These are phyloP conservation scores for Malassezia psittaci DNA, from an alignment of 1,284 basidiomycete genomes.

Conservation along the genomic window DNA sequence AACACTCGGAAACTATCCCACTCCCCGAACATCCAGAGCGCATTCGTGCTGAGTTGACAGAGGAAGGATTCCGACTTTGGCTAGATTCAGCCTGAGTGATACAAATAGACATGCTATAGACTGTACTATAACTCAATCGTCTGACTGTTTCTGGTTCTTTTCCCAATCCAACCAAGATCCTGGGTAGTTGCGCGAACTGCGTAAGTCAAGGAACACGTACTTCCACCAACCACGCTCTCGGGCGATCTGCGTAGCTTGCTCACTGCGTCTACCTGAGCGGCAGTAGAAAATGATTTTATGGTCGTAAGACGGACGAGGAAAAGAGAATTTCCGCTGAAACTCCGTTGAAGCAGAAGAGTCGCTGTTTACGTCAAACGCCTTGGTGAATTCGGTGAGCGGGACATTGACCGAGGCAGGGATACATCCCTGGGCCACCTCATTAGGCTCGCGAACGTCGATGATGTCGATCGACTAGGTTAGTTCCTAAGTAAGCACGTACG, in stretches of 20 bases:
- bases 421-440: constrained; percentile 83
- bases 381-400: constrained; percentile 68
- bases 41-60: constrained; percentile 14
- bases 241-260: constrained; percentile 72
- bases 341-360: constrained; percentile 41
- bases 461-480: constrained; percentile 19
- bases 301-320: constrained; percentile 63
- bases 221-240: constrained; percentile 72
- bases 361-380: constrained; percentile 59
- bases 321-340: constrained; percentile 58
- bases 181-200: constrained; percentile 70
- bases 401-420: constrained; percentile 92
- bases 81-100: neutral
- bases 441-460: constrained; percentile 74
- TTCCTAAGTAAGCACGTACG: constrained; percentile 52
- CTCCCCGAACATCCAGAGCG: neutral
- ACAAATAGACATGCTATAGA: constrained; percentile 4
- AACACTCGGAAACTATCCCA: neutral
- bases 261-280: constrained; percentile 74
- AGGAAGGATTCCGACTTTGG: constrained; percentile 13
- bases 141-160: constrained; percentile 46
- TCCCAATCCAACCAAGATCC: constrained; percentile 91
- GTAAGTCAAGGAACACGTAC: constrained; percentile 51
- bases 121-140: constrained; percentile 13
- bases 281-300: constrained; percentile 91